Percentiles rank a stretch among this genome's conserved stretches.
Conservation (phyloP, 495 filamentous ascomycete species). For the Podospora australis region DNA sequence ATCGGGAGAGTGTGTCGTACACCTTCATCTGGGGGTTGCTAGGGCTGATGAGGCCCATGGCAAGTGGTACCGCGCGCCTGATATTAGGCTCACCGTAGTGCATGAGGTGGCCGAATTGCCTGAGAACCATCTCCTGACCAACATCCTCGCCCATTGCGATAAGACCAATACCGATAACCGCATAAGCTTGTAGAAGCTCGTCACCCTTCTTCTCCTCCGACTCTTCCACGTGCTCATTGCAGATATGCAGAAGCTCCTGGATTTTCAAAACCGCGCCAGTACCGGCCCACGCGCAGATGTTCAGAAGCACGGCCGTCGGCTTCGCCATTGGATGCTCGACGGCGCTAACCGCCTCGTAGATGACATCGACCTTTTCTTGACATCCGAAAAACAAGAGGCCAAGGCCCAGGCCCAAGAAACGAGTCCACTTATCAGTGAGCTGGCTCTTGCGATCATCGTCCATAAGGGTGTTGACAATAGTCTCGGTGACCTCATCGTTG, state of each 20-base stretch:
- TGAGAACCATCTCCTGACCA: conserved; percentile 96
- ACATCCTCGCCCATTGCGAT: conserved; percentile 98
- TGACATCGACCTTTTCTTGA: conserved; percentile 95
- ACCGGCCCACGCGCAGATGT: conserved; percentile 95
- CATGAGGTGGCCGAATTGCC: conserved; percentile 97
- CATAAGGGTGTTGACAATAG: conserved; percentile 82
- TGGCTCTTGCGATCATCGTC: conserved; percentile 82
- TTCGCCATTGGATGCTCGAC: conserved; percentile 93
- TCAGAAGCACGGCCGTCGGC: conserved; percentile 80
- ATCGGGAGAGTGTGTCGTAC: conserved; percentile 96
- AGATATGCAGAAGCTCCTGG: conserved; percentile 92
- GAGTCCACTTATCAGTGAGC: conserved; percentile 94
- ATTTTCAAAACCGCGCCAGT: conserved; percentile 95
- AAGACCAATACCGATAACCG: conserved; percentile 85
- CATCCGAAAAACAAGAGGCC: conserved; percentile 92
- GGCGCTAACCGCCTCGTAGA: conserved; percentile 88
- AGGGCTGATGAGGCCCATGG: conserved; percentile 92
- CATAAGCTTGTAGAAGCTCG: conserved; percentile 90
- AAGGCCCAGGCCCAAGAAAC: conserved; percentile 91
- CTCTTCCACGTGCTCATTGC: conserved; percentile 95
- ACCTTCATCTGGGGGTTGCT: conserved; percentile 99
- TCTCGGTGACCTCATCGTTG: conserved; percentile 78
- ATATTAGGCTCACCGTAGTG: conserved; percentile 98
- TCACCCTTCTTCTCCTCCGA: conserved; percentile 86
- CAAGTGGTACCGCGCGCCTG: conserved; percentile 90